Base-by-base conservation (phyloP, 129 eudicot species). In the Erigeron canadensis region DNA sequence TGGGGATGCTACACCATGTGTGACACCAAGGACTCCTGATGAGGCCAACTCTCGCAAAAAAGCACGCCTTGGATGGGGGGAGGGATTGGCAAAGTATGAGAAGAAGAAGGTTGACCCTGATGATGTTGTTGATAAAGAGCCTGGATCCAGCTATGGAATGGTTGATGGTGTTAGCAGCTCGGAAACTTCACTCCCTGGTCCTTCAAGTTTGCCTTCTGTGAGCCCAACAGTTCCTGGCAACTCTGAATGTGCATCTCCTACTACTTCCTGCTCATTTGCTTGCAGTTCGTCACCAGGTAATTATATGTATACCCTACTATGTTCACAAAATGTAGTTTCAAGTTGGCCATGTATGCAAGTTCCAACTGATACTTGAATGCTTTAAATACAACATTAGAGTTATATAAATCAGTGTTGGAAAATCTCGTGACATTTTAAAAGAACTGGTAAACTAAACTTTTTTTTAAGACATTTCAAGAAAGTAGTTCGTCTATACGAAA, bases 31-130 rank as follows among this genome's bases (percentile, higher is more conserved):
- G 50, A 81, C 82, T 19, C 73, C 79, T 13, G 99, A 88, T 48
- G 99, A 95, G 11, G 82, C 72, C 5, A 50, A 54, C 63, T 90
- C 95, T 6, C 80, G 88, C 77, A 95, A 95, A 80, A 95, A 95
- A 80, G 91, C 94, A 2, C 95, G 99, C 17, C 95, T 95, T 72
- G 96, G 97, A 56, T 95, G 99, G 99, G 99, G 99, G 19, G 96
- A 90, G 77, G 99, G 99, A 43, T 81, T 95, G 65, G 97, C 97
- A 7, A 95, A 95, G 77, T 95, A 84, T 84, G 99, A 95, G 85
- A 90, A 90, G 76, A 90, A 95, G 86, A 84, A 81, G 78, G 96
- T 86, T 80, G 91, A 83, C 69, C 86, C 96, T 51, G 88, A 85
- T 62, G 97, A 90, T 44, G 41, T 74, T 70, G 73, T 74, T 13